Conservation (phyloP, 2,329 filamentous ascomycete species). For the Alternaria ventricosa region DNA sequence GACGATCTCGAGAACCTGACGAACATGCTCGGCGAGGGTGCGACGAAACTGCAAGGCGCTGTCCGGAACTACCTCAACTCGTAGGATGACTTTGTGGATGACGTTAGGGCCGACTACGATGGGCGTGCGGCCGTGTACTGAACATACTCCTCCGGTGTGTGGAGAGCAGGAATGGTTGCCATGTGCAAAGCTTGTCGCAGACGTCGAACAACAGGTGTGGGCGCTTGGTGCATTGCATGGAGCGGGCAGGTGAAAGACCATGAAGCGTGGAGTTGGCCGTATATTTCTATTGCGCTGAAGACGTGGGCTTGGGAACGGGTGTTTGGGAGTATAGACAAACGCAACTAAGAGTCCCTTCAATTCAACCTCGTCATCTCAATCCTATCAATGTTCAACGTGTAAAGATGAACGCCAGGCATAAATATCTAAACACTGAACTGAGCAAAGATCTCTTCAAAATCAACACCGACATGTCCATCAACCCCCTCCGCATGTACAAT, state of each 20-base stretch:
- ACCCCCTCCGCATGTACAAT: background rate
- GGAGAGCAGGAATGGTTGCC: background rate
- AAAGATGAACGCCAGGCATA: background rate
- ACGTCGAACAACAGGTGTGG: background rate
- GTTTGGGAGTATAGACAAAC: slow-evolving; percentile 9
- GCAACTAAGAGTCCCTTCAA: background rate
- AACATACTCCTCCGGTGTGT: background rate
- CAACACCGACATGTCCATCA: background rate
- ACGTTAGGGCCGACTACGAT: background rate
- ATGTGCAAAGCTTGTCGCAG: background rate
- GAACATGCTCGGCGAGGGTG: slow-evolving; percentile 83
- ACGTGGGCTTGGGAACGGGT: slow-evolving; percentile 1
- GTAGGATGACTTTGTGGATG: slow-evolving; percentile 24
- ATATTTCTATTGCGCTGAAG: background rate
- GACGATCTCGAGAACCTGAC: slow-evolving; percentile 94
- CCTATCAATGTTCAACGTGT: no score
- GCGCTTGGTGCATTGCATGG: slow-evolving; percentile 2
- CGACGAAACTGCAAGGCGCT: slow-evolving; percentile 75
- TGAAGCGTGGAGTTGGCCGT: slow-evolving; percentile 1
- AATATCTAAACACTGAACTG: background rate
- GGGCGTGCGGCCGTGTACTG: background rate
- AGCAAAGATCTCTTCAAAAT: background rate
- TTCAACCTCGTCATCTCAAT: background rate
- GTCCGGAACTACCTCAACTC: slow-evolving; percentile 51
- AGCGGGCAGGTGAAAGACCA: background rate